phyloP scores from a whole-genome alignment of 192 early-diverging fungal genomes.

The Linnemannia exigua region DNA sequence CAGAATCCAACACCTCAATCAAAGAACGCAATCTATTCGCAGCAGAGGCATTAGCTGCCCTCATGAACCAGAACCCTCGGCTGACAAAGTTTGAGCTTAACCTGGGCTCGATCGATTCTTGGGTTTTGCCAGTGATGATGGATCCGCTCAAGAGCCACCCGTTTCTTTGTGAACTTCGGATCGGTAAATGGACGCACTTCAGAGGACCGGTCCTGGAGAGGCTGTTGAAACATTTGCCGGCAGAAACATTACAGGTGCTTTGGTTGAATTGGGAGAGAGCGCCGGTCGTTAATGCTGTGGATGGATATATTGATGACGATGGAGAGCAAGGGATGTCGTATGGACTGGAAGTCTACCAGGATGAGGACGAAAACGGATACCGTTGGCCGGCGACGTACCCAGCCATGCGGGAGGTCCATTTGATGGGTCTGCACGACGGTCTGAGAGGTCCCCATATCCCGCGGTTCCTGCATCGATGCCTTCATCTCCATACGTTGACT shows the following conservation, averaged over 20 bases:
- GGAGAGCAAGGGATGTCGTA: background rate
- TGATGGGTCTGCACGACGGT: background rate
- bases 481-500: background rate
- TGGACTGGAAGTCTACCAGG: background rate
- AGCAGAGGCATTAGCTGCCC: background rate
- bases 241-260: background rate
- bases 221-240: background rate
- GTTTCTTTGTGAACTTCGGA: background rate
- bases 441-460: background rate
- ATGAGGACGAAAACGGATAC: background rate
- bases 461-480: background rate
- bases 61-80: background rate
- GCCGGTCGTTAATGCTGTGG: background rate
- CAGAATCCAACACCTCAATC: background rate
- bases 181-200: background rate
- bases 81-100: background rate
- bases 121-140: background rate
- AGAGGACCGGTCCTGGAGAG: background rate
- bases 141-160: background rate
- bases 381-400: background rate
- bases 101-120: background rate
- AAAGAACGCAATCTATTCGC: background rate
- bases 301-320: background rate
- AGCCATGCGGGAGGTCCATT: background rate
- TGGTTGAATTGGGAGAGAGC: conserved; percentile 1